A percentile compares a stretch with the other conserved stretches of the same genome.
These are phyloP conservation scores for Coemansia sp. DNA, from an alignment of 192 early-diverging fungal genomes.

Conservation along the genomic window DNA sequence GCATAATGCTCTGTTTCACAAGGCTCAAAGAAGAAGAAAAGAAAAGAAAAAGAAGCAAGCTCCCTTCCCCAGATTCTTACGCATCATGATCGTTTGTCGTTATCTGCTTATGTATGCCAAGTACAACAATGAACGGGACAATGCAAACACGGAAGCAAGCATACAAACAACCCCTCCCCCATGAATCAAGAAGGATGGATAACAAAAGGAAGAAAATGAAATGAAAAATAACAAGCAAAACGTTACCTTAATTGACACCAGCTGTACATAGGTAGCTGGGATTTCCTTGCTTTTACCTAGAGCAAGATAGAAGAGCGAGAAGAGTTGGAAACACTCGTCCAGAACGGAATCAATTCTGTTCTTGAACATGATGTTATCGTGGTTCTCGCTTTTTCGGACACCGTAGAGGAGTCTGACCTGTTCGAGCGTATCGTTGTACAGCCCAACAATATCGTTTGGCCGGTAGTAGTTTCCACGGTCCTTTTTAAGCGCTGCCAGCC, in stretches of 20 bases:
- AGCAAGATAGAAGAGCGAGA: constrained; percentile 76
- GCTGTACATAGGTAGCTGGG: constrained; percentile 74
- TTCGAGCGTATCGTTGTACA: constrained; percentile 63
- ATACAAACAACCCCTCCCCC: too few species aligned
- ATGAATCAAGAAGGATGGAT: neutral
- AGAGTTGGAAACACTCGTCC: constrained; percentile 74
- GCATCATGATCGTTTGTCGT: neutral
- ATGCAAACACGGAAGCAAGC: too few species aligned
- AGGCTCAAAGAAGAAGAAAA: neutral
- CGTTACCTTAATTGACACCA: constrained; percentile 68
- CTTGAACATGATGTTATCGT: constrained; percentile 53
- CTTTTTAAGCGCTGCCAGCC: constrained; percentile 71
- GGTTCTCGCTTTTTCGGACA: constrained; percentile 53
- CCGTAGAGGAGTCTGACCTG: constrained; percentile 53
- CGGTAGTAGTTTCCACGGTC: constrained; percentile 70
- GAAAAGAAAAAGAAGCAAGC: neutral
- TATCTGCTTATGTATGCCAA: too few species aligned
- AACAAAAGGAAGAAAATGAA: neutral
- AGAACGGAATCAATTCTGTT: constrained; percentile 69
- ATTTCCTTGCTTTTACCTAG: constrained; percentile 75
- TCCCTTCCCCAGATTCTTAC: neutral
- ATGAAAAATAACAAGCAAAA: neutral
- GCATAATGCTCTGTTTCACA: neutral
- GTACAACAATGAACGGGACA: too few species aligned
- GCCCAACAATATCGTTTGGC: constrained; percentile 60